Percentiles rank a stretch among this genome's conserved stretches.
Evolutionary conservation across 179 eudicot species (phyloP).

Genomic region (Silene coronaria): DNA sequence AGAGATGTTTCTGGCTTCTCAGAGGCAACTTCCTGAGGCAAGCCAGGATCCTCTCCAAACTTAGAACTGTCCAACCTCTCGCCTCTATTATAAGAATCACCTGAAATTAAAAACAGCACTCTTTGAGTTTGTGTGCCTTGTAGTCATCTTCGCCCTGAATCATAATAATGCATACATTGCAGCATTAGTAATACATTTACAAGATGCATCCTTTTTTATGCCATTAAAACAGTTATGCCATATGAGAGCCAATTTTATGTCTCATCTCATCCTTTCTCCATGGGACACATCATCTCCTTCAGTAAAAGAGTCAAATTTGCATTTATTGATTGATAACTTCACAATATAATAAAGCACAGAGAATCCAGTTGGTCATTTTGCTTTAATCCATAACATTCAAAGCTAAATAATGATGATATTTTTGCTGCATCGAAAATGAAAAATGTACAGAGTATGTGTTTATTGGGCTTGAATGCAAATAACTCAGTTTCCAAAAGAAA

Average conservation of each 20-base stretch:
- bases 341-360: no score
- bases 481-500: no score
- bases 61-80: constrained; percentile 68
- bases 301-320: no score
- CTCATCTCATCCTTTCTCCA: background rate
- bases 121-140: background rate
- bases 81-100: constrained; percentile 78
- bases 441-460: no score
- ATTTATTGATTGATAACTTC: no score
- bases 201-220: background rate
- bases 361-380: no score
- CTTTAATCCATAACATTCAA: no score
- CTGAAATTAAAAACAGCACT: constrained; percentile 30
- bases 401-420: no score
- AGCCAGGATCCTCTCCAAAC: constrained; percentile 84
- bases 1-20: constrained; percentile 32
- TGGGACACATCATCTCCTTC: no score
- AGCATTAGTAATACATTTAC: background rate
- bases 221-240: background rate
- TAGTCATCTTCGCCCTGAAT: background rate
- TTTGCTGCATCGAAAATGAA: no score
- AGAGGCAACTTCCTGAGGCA: constrained; percentile 41
- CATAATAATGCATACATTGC: background rate
- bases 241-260: background rate
- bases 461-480: no score